Evolutionary conservation across 2,329 filamentous ascomycete genomes (phyloP).

Genomic region (Keithomyces neogunnii): DNA sequence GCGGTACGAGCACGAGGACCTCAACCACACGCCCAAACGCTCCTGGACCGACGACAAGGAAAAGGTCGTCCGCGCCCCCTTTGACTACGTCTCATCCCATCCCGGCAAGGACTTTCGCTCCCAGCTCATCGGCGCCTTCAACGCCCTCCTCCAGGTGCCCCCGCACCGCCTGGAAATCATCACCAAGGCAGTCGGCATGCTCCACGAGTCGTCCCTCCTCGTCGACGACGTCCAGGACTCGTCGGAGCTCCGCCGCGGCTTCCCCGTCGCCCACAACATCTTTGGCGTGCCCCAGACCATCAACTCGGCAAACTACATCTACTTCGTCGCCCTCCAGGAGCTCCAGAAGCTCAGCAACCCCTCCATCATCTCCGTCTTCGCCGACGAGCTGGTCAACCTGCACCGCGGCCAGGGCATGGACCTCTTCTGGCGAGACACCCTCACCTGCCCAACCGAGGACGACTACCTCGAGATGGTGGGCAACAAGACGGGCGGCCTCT

Average conservation of each 20-base stretch:
- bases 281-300: conserved; percentile 84
- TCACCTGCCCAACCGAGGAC: conserved; percentile 76
- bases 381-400: conserved; percentile 75
- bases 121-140: conserved; percentile 73
- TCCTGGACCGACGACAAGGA: conserved; percentile 70
- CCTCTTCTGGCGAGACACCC: conserved; percentile 78
- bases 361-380: conserved; percentile 60
- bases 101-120: conserved; percentile 80
- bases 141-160: conserved; percentile 71
- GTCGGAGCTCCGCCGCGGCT: conserved; percentile 65
- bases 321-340: conserved; percentile 72
- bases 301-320: conserved; percentile 84
- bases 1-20: conserved; percentile 46
- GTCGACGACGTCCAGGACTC: conserved; percentile 86
- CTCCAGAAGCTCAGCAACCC: conserved; percentile 63
- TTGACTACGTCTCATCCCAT: conserved; percentile 69
- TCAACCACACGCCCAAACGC: conserved; percentile 40
- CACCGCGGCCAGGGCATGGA: conserved; percentile 88
- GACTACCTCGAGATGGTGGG: conserved; percentile 93
- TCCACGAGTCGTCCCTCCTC: conserved; percentile 75
- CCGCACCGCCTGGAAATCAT: conserved; percentile 62
- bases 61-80: conserved; percentile 67
- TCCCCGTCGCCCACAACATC: conserved; percentile 76
- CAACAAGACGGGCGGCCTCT: conserved; percentile 84
- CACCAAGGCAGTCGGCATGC: conserved; percentile 72